These are phyloP conservation scores for Vaccinium darrowii DNA, from an alignment of 148 eudicot species.

Conservation along the genomic window DNA sequence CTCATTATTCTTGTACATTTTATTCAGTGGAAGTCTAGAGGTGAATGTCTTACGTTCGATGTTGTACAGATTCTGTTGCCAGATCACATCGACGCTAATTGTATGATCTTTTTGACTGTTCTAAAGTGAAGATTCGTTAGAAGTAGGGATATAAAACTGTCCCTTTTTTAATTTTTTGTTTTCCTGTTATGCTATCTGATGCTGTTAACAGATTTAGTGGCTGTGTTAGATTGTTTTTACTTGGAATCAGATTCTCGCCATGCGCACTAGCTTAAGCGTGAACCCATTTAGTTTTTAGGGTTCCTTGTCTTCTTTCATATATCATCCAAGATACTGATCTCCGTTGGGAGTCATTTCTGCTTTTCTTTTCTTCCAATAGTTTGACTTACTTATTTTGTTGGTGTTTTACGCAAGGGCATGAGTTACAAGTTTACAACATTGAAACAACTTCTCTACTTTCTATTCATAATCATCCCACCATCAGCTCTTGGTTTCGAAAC, in stretches of 20 bases:
- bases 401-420: background rate
- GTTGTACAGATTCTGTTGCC: conserved; percentile 9
- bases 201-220: background rate
- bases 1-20: background rate
- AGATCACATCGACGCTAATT: background rate
- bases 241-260: background rate
- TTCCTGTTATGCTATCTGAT: background rate
- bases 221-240: background rate
- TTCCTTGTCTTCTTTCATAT: background rate
- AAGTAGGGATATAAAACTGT: background rate
- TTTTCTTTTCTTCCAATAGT: background rate
- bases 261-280: background rate
- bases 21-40: background rate
- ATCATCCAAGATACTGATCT: background rate
- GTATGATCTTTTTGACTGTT: background rate
- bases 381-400: background rate
- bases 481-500: background rate
- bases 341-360: background rate
- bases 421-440: background rate
- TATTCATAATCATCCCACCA: background rate
- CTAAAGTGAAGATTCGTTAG: background rate
- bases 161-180: background rate
- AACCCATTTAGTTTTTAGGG: background rate
- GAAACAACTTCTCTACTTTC: background rate
- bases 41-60: background rate